Base-by-base conservation (phyloP, 2,329 filamentous ascomycete species). In the Zymoseptoria crescenta region DNA sequence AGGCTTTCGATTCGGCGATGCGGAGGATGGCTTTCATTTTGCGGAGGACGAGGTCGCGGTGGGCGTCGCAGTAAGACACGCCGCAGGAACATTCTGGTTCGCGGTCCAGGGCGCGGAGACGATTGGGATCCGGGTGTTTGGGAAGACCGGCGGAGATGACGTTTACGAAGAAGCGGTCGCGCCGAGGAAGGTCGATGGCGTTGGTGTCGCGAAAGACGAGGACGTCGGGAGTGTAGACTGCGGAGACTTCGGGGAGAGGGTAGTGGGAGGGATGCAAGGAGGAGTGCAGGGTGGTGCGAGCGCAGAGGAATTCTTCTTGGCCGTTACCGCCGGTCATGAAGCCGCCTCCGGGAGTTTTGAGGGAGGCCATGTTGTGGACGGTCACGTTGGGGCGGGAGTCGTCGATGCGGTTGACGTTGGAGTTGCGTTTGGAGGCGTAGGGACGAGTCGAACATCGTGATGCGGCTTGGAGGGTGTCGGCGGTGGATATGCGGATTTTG, bases 331-430 rank as follows among this genome's bases (percentile, higher is more conserved):
- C 85, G 13, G 78, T 78, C 0, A 86, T 70, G 29, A 87, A 80
- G 0, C 84, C 85, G 7, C 84, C 84, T 10, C 85, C 85, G 0
- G 84, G 81, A 0, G 78, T 78, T 0, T 85, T 76, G 0, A 83
- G 82, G 0, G 83, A 87, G 0, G 83, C 83, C 83, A 87, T 86
- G 69, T 85, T 86, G 2, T 87, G 74, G 24, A 87, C 74, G 3
- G 77, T 81, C 1, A 83, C 76, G 45, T 79, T 79, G n/a, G 67
- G 64, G 13, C 58, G 64, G 9, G 69, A 52, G 41, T 71, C 69
- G 45, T 58, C 65, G 45, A 59, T 59, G 55, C 59, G 64, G 41
- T 63, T 61, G 62, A 35, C 53, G 9, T 60, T 60, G 9, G 58
- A 58, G 13, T 58, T 64, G 54, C 65, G 64, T 50, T 64, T 60